Evolutionary conservation across 129 eudicot genomes (phyloP).

Genomic region (Flaveria bidentis): DNA sequence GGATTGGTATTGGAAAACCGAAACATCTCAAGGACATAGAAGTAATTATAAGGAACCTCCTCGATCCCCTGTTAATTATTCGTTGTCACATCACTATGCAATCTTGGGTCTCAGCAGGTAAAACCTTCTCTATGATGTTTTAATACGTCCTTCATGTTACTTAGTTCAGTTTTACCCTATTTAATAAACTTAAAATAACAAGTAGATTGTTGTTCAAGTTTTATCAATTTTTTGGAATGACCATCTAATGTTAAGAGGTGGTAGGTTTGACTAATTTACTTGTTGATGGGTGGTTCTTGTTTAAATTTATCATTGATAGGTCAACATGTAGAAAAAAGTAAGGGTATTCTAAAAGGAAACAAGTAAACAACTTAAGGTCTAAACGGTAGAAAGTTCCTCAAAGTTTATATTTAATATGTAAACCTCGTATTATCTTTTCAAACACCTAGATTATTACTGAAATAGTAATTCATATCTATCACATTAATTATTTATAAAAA

Average conservation of each 20-base stretch:
- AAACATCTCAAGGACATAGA: conserved; percentile 55
- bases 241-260: neutral
- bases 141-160: neutral
- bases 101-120: conserved; percentile 97
- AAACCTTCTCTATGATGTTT: conserved; percentile 1
- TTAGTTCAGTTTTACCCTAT: neutral
- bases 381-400: neutral
- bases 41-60: conserved; percentile 61
- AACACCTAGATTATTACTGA: too few relatives aligned
- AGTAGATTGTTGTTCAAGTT: neutral
- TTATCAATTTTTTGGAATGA: neutral
- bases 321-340: neutral
- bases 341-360: neutral
- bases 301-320: neutral
- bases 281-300: neutral
- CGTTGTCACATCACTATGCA: conserved; percentile 85
- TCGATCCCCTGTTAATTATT: conserved; percentile 45
- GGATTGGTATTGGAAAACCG: conserved; percentile 93
- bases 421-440: too few relatives aligned
- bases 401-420: neutral
- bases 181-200: neutral
- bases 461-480: neutral
- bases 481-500: too few relatives aligned
- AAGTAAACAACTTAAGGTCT: neutral
- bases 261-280: neutral